Base-by-base conservation (phyloP, 495 filamentous ascomycete genomes). In the Cetradonia linearis region DNA sequence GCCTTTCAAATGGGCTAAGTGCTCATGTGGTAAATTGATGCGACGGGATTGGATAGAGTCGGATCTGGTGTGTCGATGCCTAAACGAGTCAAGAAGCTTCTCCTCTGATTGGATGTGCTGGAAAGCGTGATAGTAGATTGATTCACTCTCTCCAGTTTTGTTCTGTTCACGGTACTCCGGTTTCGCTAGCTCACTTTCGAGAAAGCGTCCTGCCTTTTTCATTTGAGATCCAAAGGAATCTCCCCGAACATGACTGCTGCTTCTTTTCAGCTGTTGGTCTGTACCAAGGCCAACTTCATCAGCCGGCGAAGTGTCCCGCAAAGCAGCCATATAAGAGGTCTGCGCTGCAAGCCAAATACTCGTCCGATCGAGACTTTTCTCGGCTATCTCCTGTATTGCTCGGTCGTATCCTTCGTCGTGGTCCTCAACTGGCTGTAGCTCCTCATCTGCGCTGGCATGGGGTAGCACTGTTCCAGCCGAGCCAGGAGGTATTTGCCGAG, bases 71-170 rank as follows among this genome's bases (percentile, higher is more conserved):
- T 87, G 83, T 5, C 88, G 85, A 69, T 95, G 87, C 60, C 90
- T 77, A 66, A 94, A 94, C 14, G 83, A 81, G 70, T 97, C 93
- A n/a, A 44, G n/a, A 68, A 73, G 55, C 76, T 73, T 58, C 75
- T 78, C 30, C 79, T 80, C 46, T 76, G 76, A 36, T 82, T 77
- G 48, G 81, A 86, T 76, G 48, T 85, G 82, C 62, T 88, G 84
- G 70, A 96, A 96, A 30, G 89, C 89, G 62, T 89, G 85, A 77
- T 92, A 91, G 69, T 93, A 96, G n/a, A 91, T 87, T 1, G 86
- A 86, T 66, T 94, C 89, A 67, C 76, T 67, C 77, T 70, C 67
- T 69, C 49, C 65, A 76, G 56, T 65, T 49, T 28, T 71, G 60
- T n/a, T 70, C 20, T 71, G 16, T 38, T 54, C 30, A 2, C 33